Percentiles rank a stretch among this genome's conserved stretches.
These are phyloP conservation scores for Pachyrhizus erosus DNA, from an alignment of 306 rosid species.

Conservation along the genomic window DNA sequence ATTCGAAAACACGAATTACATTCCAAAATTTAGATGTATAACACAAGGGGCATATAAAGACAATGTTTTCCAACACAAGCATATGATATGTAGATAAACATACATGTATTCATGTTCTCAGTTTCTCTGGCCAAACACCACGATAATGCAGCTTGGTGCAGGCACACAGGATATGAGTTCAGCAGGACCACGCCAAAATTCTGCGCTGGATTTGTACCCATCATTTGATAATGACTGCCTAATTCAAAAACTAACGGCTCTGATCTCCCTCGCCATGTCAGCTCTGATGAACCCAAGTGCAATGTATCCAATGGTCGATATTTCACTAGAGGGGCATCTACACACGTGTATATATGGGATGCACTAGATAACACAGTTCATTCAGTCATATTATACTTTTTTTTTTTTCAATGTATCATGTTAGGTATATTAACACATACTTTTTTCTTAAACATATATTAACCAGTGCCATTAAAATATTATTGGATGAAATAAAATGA, in stretches of 20 bases:
- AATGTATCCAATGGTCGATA: constrained; percentile 30
- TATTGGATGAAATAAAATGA: too few relatives aligned
- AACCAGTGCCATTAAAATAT: not conserved
- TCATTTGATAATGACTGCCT: constrained; percentile 65
- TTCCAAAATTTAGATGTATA: constrained; percentile 20
- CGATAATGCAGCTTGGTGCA: constrained; percentile 44
- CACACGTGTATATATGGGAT: constrained; percentile 31
- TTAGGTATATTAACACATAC: not conserved
- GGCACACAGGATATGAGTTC: constrained; percentile 48
- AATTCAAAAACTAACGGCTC: constrained; percentile 60
- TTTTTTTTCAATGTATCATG: not conserved
- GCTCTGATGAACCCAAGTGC: constrained; percentile 30
- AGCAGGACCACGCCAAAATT: constrained; percentile 68
- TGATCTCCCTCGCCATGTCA: constrained; percentile 37
- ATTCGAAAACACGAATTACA: constrained; percentile 37
- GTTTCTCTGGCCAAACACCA: constrained; percentile 22
- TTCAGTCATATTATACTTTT: not conserved
- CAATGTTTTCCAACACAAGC: constrained; percentile 44
- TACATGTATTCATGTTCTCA: not conserved
- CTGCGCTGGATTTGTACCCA: constrained; percentile 67
- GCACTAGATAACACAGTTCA: not conserved
- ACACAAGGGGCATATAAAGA: constrained; percentile 36
- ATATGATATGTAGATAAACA: constrained; percentile 23
- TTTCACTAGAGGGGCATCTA: not conserved
- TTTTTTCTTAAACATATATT: not conserved